Percentiles rank a stretch among this genome's conserved stretches.
phyloP scores from a whole-genome alignment of 345 rosid species.

The Cardamine chenopodiifolia region DNA sequence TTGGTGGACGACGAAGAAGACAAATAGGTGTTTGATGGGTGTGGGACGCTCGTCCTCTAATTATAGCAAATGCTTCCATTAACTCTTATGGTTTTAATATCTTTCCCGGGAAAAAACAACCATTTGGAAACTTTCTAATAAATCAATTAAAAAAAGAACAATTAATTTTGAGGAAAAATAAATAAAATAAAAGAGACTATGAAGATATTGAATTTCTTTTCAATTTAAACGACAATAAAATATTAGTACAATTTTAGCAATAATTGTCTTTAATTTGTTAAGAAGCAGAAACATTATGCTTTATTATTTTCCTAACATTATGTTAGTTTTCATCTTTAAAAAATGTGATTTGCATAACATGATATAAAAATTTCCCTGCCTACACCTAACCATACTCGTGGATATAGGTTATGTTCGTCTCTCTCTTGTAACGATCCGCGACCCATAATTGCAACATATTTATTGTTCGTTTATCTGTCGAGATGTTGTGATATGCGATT shows the following conservation, averaged over 20 bases:
- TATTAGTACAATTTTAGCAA: not conserved
- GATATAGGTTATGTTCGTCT: no score
- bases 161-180: not conserved
- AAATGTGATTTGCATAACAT: not conserved
- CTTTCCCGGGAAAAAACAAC: slow-evolving; percentile 26
- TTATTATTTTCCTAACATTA: no score
- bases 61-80: slow-evolving; percentile 26
- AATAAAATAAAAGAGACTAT: not conserved
- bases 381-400: no score
- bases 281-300: no score
- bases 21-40: slow-evolving; percentile 28
- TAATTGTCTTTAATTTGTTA: not conserved
- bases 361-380: no score
- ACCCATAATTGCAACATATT: no score
- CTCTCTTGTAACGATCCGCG: no score
- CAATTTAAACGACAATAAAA: not conserved
- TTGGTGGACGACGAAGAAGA: slow-evolving; percentile 38
- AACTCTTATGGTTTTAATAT: slow-evolving; percentile 38
- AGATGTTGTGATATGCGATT: no score
- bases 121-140: slow-evolving; percentile 3
- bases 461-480: no score
- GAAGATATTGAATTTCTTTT: not conserved
- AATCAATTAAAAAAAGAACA: not conserved
- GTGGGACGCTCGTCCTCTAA: slow-evolving; percentile 35
- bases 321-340: not conserved